Evolutionary conservation across 148 eudicot genomes (phyloP), one percentile per base, ranked within the genome.

Genomic region (Cornus suecica): DNA sequence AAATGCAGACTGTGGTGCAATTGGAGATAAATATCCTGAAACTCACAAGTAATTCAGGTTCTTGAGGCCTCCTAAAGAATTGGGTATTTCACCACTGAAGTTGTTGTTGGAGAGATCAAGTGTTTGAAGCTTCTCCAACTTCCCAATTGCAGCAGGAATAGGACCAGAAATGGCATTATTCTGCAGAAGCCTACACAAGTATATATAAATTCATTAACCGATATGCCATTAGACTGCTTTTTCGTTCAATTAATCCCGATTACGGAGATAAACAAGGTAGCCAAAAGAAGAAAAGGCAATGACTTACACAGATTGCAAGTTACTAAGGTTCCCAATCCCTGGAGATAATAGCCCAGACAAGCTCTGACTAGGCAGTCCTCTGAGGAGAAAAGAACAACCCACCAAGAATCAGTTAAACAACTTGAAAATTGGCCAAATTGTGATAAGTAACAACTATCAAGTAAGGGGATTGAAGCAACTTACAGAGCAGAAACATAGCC

Each of bases 341-440:
- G 96, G 87, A 20, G 97, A 92, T 80, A 94, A 80, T 48, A 66
- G 87, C 79, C 99, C 99, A 0, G 96, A 92, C 80, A 94, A 80
- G 75, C 86, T 88, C 83, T 85, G 91, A 77, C 96, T 91, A 48
- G 99, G 97, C 72, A 91, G 72, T 58, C 96, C 99, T 83, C 99
- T 94, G 86, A 72, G 45, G 30, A 83, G 52, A 76, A 72, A 25
- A 27, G 45, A 71, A 68, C 23, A 73, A 63, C 23, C 26, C 73
- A 25, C 56, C 14, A 81, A 34, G 31, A 37, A 60, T 54, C 27
- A 37, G 22, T 30, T 58, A 62, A 52, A 62, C 22, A 7, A 3
- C n/a, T 70, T 26, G 42, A 66, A 66, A 22, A 45, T 8, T 18
- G 56, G 42, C 24, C 62, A 3, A 37, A 25, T 7, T 25, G 8